phyloP scores from a whole-genome alignment of 257 asterid genomes.

The Coffea canephora region DNA sequence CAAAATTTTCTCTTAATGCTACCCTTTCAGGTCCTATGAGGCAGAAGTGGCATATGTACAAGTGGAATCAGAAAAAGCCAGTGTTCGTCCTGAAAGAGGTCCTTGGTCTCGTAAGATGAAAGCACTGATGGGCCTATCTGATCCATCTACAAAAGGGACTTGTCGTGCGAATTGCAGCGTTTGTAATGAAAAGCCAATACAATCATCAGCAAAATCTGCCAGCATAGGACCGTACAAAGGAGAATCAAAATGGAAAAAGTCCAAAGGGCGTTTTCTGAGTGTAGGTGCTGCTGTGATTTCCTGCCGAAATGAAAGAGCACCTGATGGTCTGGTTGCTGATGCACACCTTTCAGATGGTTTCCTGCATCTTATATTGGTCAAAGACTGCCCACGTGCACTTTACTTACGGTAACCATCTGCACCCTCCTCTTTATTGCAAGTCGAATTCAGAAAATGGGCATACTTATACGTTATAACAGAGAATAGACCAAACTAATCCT shows the following conservation, averaged over 20 bases:
- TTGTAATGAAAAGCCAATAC: slow-evolving; percentile 47
- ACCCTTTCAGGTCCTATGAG: slow-evolving; percentile 64
- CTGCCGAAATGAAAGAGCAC: slow-evolving; percentile 92
- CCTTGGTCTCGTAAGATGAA: slow-evolving; percentile 33
- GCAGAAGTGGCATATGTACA: slow-evolving; percentile 88
- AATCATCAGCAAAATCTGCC: slow-evolving; percentile 27
- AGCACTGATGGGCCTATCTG: slow-evolving; percentile 41
- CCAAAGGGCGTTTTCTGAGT: slow-evolving; percentile 75
- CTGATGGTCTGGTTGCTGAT: slow-evolving; percentile 93
- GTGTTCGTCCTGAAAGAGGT: slow-evolving; percentile 35
- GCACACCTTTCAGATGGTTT: slow-evolving; percentile 98
- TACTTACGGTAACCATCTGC: slow-evolving; percentile 57
- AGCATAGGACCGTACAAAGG: slow-evolving; percentile 32
- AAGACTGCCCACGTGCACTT: slow-evolving; percentile 80
- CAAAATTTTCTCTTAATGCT: neutral
- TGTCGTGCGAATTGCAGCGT: slow-evolving; percentile 78
- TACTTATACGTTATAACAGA: neutral
- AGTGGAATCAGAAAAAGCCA: slow-evolving; percentile 49
- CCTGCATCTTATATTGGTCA: slow-evolving; percentile 74
- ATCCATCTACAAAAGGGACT: slow-evolving; percentile 38
- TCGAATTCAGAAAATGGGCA: neutral
- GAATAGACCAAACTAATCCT: neutral
- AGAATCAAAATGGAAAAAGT: slow-evolving; percentile 63
- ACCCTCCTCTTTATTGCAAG: slow-evolving; percentile 13
- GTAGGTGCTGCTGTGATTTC: slow-evolving; percentile 95